Percentiles rank a stretch among this genome's conserved stretches.
These are phyloP conservation scores for Fragaria iinumae DNA, from an alignment of 306 rosid genomes.

Conservation along the genomic window DNA sequence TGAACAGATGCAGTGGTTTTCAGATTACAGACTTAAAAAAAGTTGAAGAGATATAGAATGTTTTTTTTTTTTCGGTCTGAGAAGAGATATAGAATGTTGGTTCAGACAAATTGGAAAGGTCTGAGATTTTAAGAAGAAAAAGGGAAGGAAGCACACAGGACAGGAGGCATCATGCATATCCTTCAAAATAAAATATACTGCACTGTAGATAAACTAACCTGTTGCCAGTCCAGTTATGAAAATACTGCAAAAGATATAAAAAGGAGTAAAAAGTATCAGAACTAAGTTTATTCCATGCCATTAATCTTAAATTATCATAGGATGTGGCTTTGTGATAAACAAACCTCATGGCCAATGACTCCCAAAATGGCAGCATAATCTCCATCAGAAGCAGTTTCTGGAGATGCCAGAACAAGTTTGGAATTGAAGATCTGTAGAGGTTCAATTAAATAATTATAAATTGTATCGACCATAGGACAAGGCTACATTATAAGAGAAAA, in stretches of 20 bases:
- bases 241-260: conserved; percentile 67
- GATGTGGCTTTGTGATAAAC: conserved; percentile 28
- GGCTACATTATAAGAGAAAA: conserved; percentile 11
- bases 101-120: background rate
- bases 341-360: conserved; percentile 98
- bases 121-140: background rate
- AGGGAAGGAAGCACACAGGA: conserved; percentile 19
- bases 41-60: background rate
- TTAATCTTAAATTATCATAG: conserved; percentile 19
- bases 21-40: background rate
- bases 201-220: conserved; percentile 48
- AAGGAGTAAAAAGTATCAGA: conserved; percentile 26
- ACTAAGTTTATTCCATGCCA: conserved; percentile 4
- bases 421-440: conserved; percentile 80
- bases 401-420: conserved; percentile 93
- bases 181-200: conserved; percentile 10
- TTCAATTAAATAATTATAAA: conserved; percentile 1
- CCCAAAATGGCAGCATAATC: conserved; percentile 98
- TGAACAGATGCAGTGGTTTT: background rate
- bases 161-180: conserved; percentile 15
- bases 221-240: conserved; percentile 99
- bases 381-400: conserved; percentile 84
- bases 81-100: background rate
- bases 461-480: background rate
- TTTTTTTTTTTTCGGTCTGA: too few relatives aligned